Conservation (phyloP, 2,329 filamentous ascomycete genomes). For the Lasiodiplodia gonubiensis region DNA sequence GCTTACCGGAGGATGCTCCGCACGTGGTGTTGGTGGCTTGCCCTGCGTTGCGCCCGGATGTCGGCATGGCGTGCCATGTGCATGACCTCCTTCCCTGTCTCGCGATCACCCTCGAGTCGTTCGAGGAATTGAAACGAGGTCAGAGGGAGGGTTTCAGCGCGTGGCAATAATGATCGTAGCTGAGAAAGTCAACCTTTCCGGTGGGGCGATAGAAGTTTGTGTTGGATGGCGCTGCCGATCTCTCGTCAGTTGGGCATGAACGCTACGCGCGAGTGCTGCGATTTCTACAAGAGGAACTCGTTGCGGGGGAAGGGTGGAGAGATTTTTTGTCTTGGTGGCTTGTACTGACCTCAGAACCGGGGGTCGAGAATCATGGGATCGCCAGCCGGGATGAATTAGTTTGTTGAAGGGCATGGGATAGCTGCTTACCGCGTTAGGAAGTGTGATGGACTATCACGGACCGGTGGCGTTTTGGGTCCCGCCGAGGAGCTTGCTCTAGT, state of each 20-base stretch:
- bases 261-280: not conserved
- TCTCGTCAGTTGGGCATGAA: not conserved
- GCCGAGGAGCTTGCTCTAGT: not conserved
- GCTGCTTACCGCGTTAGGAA: not conserved
- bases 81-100: not conserved
- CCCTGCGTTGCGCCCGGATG: not conserved
- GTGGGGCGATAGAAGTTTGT: not conserved
- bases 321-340: not conserved
- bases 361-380: not conserved
- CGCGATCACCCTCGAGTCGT: no score
- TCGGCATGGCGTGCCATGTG: not conserved
- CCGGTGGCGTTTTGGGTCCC: not conserved
- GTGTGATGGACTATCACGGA: not conserved
- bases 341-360: not conserved
- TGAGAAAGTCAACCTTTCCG: not conserved
- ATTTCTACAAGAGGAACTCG: not conserved
- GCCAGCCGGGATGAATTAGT: not conserved
- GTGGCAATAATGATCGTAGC: not conserved
- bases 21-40: not conserved
- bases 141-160: not conserved
- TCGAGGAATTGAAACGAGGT: no score
- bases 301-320: not conserved
- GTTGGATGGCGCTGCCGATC: not conserved
- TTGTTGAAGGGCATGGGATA: not conserved
- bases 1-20: not conserved